Evolutionary conservation across 1,139 yeast genomes (phyloP).

Genomic region (Pichia inconspicua): DNA sequence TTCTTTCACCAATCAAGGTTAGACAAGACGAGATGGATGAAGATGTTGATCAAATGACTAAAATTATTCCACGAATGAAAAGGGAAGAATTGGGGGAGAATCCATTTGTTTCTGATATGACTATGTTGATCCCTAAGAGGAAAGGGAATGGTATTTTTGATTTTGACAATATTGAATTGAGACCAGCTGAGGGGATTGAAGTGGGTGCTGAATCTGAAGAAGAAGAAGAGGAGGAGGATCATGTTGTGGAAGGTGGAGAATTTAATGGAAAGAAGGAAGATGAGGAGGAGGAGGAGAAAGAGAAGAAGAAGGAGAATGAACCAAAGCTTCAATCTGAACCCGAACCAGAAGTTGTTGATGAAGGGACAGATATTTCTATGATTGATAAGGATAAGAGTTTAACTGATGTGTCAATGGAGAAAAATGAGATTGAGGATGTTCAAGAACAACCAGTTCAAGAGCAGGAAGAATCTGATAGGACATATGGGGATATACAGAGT

Average conservation of each 20-base stretch:
- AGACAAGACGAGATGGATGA: conserved; percentile 16
- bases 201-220: conserved; percentile 2
- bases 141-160: conserved; percentile 9
- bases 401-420: not conserved
- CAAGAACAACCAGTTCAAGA: no score
- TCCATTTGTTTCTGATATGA: conserved; percentile 22
- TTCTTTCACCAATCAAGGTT: conserved; percentile 9
- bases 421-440: not conserved
- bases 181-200: conserved; percentile 2
- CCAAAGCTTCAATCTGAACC: not conserved
- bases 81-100: not conserved
- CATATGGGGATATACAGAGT: conserved; percentile 16
- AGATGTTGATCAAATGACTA: conserved; percentile 24
- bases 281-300: no score
- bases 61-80: conserved; percentile 17
- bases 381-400: not conserved
- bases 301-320: no score
- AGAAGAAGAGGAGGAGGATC: not conserved
- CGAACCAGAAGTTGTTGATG: conserved; percentile 3
- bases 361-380: conserved; percentile 3
- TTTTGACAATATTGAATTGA: conserved; percentile 12
- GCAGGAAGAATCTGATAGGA: not conserved
- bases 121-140: conserved; percentile 25
- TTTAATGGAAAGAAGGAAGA: no score
- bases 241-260: not conserved